phyloP scores from a whole-genome alignment of 1,284 basidiomycete species.

The Cutaneotrichosporon spelunceum region DNA sequence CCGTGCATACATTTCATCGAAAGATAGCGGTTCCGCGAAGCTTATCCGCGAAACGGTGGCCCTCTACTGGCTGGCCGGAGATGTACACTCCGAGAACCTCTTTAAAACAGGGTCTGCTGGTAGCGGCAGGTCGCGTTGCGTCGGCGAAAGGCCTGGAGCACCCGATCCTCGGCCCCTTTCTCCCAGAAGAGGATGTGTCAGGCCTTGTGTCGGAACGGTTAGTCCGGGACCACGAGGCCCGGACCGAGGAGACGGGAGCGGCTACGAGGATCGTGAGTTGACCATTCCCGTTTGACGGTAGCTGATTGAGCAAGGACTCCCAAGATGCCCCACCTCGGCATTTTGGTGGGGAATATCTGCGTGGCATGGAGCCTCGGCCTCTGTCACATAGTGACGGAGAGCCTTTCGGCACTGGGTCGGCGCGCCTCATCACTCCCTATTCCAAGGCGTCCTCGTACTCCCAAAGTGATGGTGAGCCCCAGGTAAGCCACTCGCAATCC shows the following conservation, averaged over 20 bases:
- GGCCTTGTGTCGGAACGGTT: not conserved
- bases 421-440: not conserved
- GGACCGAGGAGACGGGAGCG: not conserved
- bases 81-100: not conserved
- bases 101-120: not conserved
- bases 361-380: not conserved
- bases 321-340: not conserved
- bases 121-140: not conserved
- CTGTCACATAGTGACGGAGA: not conserved
- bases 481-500: not conserved
- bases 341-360: not conserved
- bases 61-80: not conserved
- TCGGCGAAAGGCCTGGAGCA: not conserved
- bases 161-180: not conserved
- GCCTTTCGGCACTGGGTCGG: not conserved
- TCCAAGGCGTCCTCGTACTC: not conserved
- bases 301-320: not conserved
- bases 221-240: not conserved
- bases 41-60: not conserved
- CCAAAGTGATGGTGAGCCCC: not conserved
- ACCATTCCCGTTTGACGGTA: not conserved
- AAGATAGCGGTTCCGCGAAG: not conserved
- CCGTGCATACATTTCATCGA: not conserved
- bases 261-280: not conserved
- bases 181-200: not conserved